A percentile compares a stretch with the other conserved stretches of the same genome.
Conservation (phyloP, 306 rosid genomes). For the Trifolium fragiferum region DNA sequence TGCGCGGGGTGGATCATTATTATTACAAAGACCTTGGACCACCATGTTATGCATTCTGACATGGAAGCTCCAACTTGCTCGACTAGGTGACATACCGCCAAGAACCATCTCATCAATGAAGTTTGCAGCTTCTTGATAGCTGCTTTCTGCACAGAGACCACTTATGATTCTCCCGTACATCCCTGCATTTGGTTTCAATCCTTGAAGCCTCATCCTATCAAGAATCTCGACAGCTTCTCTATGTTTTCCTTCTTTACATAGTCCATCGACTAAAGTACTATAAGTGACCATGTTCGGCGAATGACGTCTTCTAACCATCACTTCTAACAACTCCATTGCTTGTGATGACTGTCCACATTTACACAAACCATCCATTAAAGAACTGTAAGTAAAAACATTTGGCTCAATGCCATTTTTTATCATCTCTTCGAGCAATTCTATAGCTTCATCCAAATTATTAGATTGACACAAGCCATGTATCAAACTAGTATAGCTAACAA, state of each 20-base stretch:
- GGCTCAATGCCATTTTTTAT: constrained; percentile 59
- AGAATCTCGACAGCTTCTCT: constrained; percentile 78
- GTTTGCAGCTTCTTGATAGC: constrained; percentile 83
- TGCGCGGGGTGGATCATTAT: constrained; percentile 57
- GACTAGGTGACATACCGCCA: constrained; percentile 64
- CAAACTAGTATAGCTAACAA: constrained; percentile 78
- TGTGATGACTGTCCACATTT: constrained; percentile 68
- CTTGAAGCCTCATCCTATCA: constrained; percentile 93
- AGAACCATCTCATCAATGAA: constrained; percentile 91
- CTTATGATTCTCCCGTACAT: constrained; percentile 71
- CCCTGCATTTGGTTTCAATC: constrained; percentile 86
- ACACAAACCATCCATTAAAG: constrained; percentile 83
- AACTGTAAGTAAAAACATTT: constrained; percentile 84
- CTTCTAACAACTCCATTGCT: constrained; percentile 70
- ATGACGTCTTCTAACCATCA: constrained; percentile 60
- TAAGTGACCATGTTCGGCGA: constrained; percentile 81
- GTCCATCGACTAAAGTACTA: constrained; percentile 73
- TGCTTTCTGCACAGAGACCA: constrained; percentile 63
- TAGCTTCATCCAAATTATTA: constrained; percentile 68
- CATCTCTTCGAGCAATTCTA: constrained; percentile 74
- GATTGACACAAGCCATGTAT: constrained; percentile 80
- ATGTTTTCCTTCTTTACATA: constrained; percentile 77
- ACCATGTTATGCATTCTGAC: constrained; percentile 73
- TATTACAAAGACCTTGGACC: constrained; percentile 70
- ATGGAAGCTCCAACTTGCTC: constrained; percentile 80